phyloP scores from a whole-genome alignment of 805 yeast genomes.

The Jamesozyma lodderae region DNA sequence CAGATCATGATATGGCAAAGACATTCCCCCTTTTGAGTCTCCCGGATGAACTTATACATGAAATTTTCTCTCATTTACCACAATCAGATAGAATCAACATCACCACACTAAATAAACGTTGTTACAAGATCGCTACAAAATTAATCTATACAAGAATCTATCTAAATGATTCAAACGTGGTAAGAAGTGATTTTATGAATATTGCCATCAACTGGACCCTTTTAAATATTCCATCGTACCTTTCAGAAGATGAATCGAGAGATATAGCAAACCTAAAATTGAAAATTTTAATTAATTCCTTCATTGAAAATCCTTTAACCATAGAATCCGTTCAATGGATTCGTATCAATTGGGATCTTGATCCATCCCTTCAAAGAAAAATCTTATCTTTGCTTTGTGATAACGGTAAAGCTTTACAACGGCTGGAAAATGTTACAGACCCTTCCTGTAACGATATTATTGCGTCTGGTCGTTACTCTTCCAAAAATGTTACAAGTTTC shows the following conservation, averaged over 20 bases:
- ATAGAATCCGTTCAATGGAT: slow-evolving; percentile 31
- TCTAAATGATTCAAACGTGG: slow-evolving; percentile 36
- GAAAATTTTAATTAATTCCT: slow-evolving; percentile 19
- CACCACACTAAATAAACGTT: slow-evolving; percentile 22
- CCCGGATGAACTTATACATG: slow-evolving; percentile 26
- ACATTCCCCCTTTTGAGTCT: slow-evolving; percentile 14
- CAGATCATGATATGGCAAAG: no score
- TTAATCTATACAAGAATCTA: slow-evolving; percentile 32
- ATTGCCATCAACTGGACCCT: slow-evolving; percentile 36
- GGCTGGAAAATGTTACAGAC: slow-evolving; percentile 36
- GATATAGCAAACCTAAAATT: slow-evolving; percentile 28
- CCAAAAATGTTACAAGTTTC: slow-evolving; percentile 24
- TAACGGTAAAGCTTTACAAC: slow-evolving; percentile 24
- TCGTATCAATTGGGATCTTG: slow-evolving; percentile 37
- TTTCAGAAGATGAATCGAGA: slow-evolving; percentile 23
- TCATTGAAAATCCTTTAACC: slow-evolving; percentile 18
- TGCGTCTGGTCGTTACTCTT: slow-evolving; percentile 21
- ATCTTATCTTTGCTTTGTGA: slow-evolving; percentile 26
- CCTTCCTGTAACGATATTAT: slow-evolving; percentile 32
- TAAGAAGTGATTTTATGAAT: slow-evolving; percentile 27
- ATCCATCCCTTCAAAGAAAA: slow-evolving; percentile 24
- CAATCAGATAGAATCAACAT: slow-evolving; percentile 29
- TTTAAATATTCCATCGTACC: slow-evolving; percentile 22
- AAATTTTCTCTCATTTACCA: slow-evolving; percentile 29
- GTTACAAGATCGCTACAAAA: slow-evolving; percentile 26